Evolutionary conservation across 2,329 filamentous ascomycete genomes (phyloP).

Genomic region (Claviceps sp.): DNA sequence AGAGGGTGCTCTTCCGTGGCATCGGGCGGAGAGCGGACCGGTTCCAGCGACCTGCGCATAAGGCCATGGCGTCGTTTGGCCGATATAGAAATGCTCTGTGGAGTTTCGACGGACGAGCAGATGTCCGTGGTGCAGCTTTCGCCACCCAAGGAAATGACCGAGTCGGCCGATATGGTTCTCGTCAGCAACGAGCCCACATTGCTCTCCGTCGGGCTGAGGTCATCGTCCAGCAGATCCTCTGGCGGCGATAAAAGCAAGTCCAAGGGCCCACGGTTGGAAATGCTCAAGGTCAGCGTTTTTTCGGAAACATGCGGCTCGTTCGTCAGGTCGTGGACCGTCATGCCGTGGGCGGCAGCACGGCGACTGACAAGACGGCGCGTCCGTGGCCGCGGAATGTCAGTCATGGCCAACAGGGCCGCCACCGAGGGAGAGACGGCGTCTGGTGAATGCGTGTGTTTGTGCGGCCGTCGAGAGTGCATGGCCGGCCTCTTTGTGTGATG

Average conservation of each 20-base stretch:
- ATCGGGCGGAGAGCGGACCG: conserved; percentile 42
- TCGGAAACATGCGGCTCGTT: conserved; percentile 40
- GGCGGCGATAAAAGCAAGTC: conserved; percentile 47
- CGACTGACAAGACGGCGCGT: conserved; percentile 15
- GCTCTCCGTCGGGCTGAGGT: conserved; percentile 36
- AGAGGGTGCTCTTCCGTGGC: conserved; percentile 38
- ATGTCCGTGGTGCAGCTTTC: conserved; percentile 39
- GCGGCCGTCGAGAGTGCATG: conserved; percentile 21
- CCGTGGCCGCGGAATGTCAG: conserved; percentile 39
- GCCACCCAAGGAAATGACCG: conserved; percentile 43
- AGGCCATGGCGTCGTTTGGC: conserved; percentile 22
- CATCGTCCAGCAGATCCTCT: conserved; percentile 41
- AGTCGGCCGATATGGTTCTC: conserved; percentile 45
- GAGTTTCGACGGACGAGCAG: conserved; percentile 35
- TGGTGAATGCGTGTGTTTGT: conserved; percentile 33
- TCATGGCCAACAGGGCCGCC: conserved; percentile 47
- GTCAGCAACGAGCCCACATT: conserved; percentile 36
- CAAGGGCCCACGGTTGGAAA: conserved; percentile 39
- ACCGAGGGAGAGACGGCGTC: conserved; percentile 45
- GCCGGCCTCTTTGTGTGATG: conserved; percentile 25
- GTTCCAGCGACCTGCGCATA: conserved; percentile 37
- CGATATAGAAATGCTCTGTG: conserved; percentile 24
- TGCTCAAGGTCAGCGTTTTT: conserved; percentile 45
- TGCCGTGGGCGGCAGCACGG: conserved; percentile 37
- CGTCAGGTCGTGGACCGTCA: conserved; percentile 23